Evolutionary conservation across 176 grass and related monocot genomes (phyloP), one percentile per base, ranked within the genome.

Genomic region (Oryza meridionalis): DNA sequence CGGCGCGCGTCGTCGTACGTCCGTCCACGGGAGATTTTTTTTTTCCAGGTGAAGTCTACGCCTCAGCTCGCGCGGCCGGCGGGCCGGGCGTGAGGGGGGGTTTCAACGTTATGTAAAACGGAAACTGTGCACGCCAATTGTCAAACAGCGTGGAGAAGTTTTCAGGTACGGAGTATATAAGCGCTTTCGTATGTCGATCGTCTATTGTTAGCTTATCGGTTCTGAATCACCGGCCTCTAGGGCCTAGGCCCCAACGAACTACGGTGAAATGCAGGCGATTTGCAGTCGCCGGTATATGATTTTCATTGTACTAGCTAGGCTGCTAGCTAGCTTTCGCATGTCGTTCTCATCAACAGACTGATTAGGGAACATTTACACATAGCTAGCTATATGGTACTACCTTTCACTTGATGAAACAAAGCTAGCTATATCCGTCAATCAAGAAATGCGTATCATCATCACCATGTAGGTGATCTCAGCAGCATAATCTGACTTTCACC

Each of bases 21-120:
- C 29, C 29, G 3, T 86, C 42, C 72, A 86, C 76, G 69, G 58
- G 69, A 86, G 53, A 66, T 65, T 31, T 31, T 31, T 31, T 50
- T 65, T 50, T 10, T 66, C 29, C 42, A 21, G 5, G 29, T 27
- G 15, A 61, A 31, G 16, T 46, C 69, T 70, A 64, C 51, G 79
- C 50, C 50, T 55, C 37, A 38, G 37, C 37, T 38, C 4, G 50
- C 50, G 50, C 50, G 5, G 15, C 15, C 16, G 13, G 16, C 33
- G 3, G 15, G 4, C 29, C 29, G 29, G 15, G 4, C 17, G 29
- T 31, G 16, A n/a, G 53, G 5, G 53, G 53, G 21, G 31, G 11
- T 31, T 51, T 81, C 53, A 59, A 22, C 29, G 29, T 2, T 31
- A 15, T 59, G 45, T 3, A 10, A 35, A 16, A 45, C 0, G 7